A percentile compares a stretch with the other conserved stretches of the same genome.
Conservation (phyloP, 148 eudicot species). For the Chenopodium quinoa region DNA sequence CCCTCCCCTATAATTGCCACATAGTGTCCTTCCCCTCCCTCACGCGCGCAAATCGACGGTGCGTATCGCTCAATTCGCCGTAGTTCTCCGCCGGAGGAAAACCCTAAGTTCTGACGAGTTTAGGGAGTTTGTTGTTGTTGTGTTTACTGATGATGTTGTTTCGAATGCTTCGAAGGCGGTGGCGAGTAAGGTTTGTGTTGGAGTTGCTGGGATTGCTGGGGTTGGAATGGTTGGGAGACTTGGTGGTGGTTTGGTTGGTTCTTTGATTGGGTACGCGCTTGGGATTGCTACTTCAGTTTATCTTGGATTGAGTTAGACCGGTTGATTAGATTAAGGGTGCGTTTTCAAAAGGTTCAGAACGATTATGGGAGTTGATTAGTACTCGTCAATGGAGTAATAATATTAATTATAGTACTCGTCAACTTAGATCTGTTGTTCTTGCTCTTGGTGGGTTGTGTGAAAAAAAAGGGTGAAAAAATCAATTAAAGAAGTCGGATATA, state of each 20-base stretch:
- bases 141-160: slow-evolving; percentile 53
- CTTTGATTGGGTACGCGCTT: slow-evolving; percentile 65
- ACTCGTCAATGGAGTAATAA: too few species aligned
- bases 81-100: not conserved
- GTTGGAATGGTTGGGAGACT: slow-evolving; percentile 48
- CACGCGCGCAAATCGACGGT: slow-evolving; percentile 51
- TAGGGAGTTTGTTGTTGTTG: slow-evolving; percentile 46
- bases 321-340: too few species aligned
- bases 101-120: slow-evolving; percentile 42
- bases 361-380: too few species aligned
- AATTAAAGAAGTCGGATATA: too few species aligned
- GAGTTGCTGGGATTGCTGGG: slow-evolving; percentile 68
- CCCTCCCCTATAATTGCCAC: slow-evolving; percentile 43
- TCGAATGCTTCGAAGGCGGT: slow-evolving; percentile 40
- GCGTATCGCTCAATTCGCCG: slow-evolving; percentile 32
- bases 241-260: slow-evolving; percentile 48
- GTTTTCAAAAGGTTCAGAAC: too few species aligned
- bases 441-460: too few species aligned
- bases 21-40: slow-evolving; percentile 65
- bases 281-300: slow-evolving; percentile 58
- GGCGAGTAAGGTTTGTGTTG: slow-evolving; percentile 45
- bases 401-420: too few species aligned
- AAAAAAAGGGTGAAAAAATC: too few species aligned
- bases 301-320: slow-evolving; percentile 35
- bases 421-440: too few species aligned